phyloP scores from a whole-genome alignment of 805 yeast genomes.

The Kluyveromyces dobzhanskii region DNA sequence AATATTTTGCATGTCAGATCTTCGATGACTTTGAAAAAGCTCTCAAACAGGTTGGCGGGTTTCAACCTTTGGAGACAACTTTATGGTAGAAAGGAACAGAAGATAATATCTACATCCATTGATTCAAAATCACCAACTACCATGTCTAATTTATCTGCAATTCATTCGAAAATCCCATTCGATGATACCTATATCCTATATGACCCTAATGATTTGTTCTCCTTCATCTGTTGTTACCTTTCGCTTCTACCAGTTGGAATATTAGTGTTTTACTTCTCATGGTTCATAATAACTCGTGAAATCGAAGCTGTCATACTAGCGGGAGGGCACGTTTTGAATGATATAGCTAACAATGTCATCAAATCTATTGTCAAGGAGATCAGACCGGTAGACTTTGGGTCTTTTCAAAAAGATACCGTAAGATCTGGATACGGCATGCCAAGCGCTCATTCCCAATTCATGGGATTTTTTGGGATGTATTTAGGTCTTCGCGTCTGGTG shows the following conservation, averaged over 20 bases:
- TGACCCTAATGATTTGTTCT: conserved; percentile 53
- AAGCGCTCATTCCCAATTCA: conserved; percentile 91
- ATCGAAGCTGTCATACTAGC: conserved; percentile 77
- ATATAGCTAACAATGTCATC: conserved; percentile 57
- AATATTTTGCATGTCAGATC: no score
- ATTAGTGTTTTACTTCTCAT: conserved; percentile 70
- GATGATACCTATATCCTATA: conserved; percentile 83
- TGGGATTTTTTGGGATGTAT: conserved; percentile 74
- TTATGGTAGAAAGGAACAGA: no score
- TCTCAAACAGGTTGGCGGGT: no score
- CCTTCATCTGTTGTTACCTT: conserved; percentile 57
- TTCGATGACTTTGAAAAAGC: no score
- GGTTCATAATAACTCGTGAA: conserved; percentile 78
- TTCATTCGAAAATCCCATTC: conserved; percentile 43
- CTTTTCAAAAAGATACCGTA: conserved; percentile 32
- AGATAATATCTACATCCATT: no score
- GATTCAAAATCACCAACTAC: not conserved
- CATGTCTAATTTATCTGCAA: conserved; percentile 1
- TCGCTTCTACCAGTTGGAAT: conserved; percentile 76
- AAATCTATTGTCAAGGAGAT: conserved; percentile 61
- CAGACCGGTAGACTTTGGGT: conserved; percentile 48
- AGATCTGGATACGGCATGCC: conserved; percentile 89
- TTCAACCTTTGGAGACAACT: no score
- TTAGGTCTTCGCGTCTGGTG: conserved; percentile 36
- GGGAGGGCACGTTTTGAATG: conserved; percentile 78